These are phyloP conservation scores for Ophiostoma sp. DNA, from an alignment of 2,329 filamentous ascomycete genomes.

Conservation along the genomic window DNA sequence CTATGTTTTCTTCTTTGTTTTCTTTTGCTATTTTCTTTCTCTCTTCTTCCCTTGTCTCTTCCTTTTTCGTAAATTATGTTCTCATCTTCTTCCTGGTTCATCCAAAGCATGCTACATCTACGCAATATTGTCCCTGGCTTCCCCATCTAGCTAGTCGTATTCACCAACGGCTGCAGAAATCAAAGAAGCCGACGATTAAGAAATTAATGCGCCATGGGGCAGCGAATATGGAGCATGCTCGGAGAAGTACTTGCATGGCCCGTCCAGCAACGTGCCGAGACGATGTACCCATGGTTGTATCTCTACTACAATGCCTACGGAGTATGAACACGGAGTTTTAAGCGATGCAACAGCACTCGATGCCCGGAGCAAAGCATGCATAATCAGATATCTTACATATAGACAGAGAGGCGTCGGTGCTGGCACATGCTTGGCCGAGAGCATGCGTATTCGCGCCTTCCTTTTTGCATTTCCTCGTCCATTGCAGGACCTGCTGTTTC, in stretches of 20 bases:
- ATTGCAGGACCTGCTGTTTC: constrained; percentile 11
- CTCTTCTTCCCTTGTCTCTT: not conserved
- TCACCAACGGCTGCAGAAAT: constrained; percentile 1
- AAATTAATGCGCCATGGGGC: not conserved
- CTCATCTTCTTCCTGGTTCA: too few species aligned
- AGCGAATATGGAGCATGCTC: not conserved
- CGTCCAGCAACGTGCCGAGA: constrained; percentile 5
- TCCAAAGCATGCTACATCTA: too few species aligned
- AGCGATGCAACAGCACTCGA: too few species aligned
- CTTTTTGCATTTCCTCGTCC: not conserved
- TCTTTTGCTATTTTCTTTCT: not conserved
- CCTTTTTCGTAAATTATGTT: not conserved
- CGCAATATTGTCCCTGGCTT: too few species aligned
- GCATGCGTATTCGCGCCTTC: not conserved
- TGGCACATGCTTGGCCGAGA: not conserved
- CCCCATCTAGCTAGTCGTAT: too few species aligned
- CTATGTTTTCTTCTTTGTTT: not conserved
- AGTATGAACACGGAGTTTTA: too few species aligned
- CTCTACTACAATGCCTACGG: not conserved
- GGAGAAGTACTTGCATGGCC: constrained; percentile 5
- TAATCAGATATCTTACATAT: not conserved
- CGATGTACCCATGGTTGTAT: constrained; percentile 5
- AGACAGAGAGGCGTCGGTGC: not conserved
- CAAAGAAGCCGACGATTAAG: not conserved
- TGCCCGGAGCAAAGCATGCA: too few species aligned